Evolutionary conservation across 345 rosid genomes (phyloP).

Genomic region (Isatis tinctoria): DNA sequence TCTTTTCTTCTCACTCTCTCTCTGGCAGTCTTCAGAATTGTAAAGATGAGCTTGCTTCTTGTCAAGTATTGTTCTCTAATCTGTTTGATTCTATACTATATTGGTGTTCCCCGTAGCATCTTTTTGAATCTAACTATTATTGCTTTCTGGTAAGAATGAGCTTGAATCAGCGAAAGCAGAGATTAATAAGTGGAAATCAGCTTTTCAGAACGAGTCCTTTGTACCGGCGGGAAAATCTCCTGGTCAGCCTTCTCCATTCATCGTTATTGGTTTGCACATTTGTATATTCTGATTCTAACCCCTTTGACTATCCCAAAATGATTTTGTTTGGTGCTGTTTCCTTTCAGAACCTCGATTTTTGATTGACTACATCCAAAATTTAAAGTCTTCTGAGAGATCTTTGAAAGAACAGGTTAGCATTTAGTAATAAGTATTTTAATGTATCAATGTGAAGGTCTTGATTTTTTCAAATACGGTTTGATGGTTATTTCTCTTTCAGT

Average conservation of each 20-base stretch:
- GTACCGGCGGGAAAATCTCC: constrained; percentile 62
- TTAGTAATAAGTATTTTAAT: neutral
- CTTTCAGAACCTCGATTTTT: constrained; percentile 71
- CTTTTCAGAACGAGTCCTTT: constrained; percentile 73
- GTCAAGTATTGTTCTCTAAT: constrained; percentile 56
- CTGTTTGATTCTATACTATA: neutral
- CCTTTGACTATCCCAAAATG: neutral
- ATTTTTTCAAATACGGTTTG: neutral
- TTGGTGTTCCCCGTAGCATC: neutral
- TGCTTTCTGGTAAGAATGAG: constrained; percentile 40
- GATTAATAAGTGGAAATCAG: constrained; percentile 79
- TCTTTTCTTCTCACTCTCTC: neutral
- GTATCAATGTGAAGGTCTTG: neutral
- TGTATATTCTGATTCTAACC: constrained; percentile 4
- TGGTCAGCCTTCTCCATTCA: constrained; percentile 49
- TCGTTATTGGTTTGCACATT: neutral
- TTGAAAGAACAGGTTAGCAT: constrained; percentile 76
- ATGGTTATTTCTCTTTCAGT: constrained; percentile 42
- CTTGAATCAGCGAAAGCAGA: constrained; percentile 78
- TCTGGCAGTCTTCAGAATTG: constrained; percentile 75
- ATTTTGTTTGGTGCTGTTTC: constrained; percentile 8
- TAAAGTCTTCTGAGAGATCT: constrained; percentile 78
- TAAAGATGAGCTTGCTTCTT: constrained; percentile 61
- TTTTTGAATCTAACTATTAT: neutral
- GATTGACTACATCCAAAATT: constrained; percentile 66